These are phyloP conservation scores for Tulasnella sp. DNA, from an alignment of 768 basidiomycete species.

Conservation along the genomic window DNA sequence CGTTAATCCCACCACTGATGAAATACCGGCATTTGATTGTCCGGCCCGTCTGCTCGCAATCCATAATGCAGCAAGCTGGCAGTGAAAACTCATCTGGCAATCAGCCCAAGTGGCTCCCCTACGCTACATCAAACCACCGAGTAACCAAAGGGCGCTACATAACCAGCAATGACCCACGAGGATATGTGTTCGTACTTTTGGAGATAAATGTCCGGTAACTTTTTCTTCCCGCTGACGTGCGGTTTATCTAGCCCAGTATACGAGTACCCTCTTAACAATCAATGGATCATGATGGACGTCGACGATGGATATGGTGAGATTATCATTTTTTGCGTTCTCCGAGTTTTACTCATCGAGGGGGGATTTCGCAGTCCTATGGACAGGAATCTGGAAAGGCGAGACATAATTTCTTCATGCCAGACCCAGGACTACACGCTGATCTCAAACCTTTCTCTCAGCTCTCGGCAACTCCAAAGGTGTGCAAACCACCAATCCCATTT, in stretches of 20 bases:
- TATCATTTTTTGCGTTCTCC: background rate
- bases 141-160: conserved; percentile 45
- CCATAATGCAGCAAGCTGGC: too few species aligned
- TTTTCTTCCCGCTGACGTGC: background rate
- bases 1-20: too few species aligned
- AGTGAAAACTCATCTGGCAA: too few species aligned
- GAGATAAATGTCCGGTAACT: background rate
- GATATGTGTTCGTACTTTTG: conserved; percentile 61
- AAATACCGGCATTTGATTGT: too few species aligned
- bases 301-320: conserved; percentile 58
- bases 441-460: background rate
- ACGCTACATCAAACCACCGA: conserved; percentile 16
- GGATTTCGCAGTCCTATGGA: conserved; percentile 53
- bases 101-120: too few species aligned
- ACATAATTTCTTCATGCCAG: background rate
- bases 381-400: conserved; percentile 85
- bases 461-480: conserved; percentile 18
- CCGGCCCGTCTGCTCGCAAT: too few species aligned
- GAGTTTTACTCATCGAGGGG: background rate
- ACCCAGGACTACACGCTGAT: background rate
- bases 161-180: conserved; percentile 77
- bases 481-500: conserved; percentile 4
- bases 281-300: conserved; percentile 94
- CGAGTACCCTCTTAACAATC: conserved; percentile 77
- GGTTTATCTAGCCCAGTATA: conserved; percentile 50